phyloP scores from a whole-genome alignment of 2,329 filamentous ascomycete genomes.

The Metarhizium robertsii region DNA sequence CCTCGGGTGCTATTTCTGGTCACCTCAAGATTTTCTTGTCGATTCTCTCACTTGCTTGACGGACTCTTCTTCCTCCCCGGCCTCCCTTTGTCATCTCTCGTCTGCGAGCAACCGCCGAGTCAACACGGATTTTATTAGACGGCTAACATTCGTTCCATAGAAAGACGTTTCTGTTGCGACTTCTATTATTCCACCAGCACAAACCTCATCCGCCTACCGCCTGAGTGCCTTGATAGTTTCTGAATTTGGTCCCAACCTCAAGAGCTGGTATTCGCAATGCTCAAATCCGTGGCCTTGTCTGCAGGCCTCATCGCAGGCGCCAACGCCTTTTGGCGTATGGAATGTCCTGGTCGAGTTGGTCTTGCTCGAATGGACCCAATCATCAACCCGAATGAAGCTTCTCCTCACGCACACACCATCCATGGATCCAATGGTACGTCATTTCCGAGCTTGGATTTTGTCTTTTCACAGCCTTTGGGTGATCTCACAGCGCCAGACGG shows the following conservation, averaged over 20 bases:
- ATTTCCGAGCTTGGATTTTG: not conserved
- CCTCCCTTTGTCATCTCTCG: no score
- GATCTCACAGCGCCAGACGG: not conserved
- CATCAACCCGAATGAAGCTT: conserved; percentile 48
- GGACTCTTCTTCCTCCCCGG: no score
- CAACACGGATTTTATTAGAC: no score
- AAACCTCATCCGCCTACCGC: not conserved
- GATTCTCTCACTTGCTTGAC: not conserved
- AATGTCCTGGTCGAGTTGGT: conserved; percentile 63
- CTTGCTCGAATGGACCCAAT: conserved; percentile 71
- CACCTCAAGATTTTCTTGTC: not conserved
- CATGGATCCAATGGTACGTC: conserved; percentile 67
- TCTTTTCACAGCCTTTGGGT: no score
- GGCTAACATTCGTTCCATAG: no score
- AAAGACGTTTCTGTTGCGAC: not conserved
- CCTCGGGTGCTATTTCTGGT: no score
- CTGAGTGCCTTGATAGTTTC: not conserved
- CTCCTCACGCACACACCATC: conserved; percentile 63
- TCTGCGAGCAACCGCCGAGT: no score
- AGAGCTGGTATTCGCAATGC: conserved; percentile 17
- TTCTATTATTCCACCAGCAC: not conserved
- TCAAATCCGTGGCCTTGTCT: conserved; percentile 23
- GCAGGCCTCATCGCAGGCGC: conserved; percentile 28
- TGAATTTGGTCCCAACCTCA: not conserved
- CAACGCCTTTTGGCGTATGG: conserved; percentile 81